Conservation (phyloP, 2,329 filamentous ascomycete species). For the Fusarium longipes region DNA sequence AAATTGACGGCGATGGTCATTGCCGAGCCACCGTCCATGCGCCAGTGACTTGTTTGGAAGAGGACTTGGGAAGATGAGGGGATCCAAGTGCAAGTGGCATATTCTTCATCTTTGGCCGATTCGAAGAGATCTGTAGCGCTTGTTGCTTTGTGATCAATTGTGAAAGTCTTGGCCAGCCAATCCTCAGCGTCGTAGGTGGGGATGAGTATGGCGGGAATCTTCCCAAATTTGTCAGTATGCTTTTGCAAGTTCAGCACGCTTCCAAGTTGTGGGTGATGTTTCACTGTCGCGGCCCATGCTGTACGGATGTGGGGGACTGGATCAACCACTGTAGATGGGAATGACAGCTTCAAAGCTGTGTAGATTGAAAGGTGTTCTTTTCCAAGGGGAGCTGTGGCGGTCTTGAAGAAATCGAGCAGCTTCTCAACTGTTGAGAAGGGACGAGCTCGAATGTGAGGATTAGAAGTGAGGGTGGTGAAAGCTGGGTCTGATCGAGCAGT, state of each 20-base stretch:
- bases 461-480: background rate
- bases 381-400: background rate
- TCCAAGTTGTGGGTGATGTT: conserved; percentile 8
- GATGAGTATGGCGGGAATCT: background rate
- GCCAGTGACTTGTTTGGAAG: conserved; percentile 10
- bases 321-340: background rate
- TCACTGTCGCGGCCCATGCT: background rate
- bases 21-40: background rate
- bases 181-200: background rate
- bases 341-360: background rate
- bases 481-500: background rate
- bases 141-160: background rate
- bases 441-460: background rate
- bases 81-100: conserved; percentile 10
- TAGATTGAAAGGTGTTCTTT: conserved; percentile 10
- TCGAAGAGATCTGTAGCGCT: background rate
- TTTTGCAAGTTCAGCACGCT: conserved; percentile 1
- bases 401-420: conserved; percentile 3
- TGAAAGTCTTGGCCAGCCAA: conserved; percentile 6
- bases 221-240: background rate
- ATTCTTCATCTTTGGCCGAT: conserved; percentile 6
- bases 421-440: conserved; percentile 8
- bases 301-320: conserved; percentile 1
- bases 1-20: conserved; percentile 12
- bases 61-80: conserved; percentile 1